Percentiles rank a stretch among this genome's conserved stretches.
Evolutionary conservation across 2,329 filamentous ascomycete genomes (phyloP).

Genomic region (Huntiella decipiens): DNA sequence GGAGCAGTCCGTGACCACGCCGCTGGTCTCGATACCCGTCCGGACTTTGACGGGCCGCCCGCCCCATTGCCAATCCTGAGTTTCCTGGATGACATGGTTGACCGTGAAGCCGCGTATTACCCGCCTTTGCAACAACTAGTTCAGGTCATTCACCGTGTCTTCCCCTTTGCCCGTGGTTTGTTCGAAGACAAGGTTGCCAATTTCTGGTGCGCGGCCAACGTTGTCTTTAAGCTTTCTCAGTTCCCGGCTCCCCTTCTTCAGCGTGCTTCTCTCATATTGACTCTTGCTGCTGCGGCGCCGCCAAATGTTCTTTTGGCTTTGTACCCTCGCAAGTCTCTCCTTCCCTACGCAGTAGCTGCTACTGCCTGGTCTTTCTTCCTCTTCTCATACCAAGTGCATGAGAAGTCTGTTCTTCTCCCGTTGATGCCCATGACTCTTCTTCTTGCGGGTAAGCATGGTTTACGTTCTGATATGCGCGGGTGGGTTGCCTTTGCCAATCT

Average conservation of each 20-base stretch:
- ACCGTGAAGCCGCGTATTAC: conserved; percentile 51
- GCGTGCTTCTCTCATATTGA: conserved; percentile 53
- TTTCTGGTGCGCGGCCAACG: conserved; percentile 87
- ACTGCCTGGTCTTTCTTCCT: conserved; percentile 95
- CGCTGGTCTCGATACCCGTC: conserved; percentile 29
- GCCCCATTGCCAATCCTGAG: conserved; percentile 37
- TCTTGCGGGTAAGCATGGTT: conserved; percentile 56
- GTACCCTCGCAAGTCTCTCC: conserved; percentile 53
- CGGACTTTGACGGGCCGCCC: conserved; percentile 8
- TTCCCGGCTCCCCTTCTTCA: conserved; percentile 58
- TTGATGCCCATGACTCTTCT: conserved; percentile 85
- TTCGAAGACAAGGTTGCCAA: conserved; percentile 99
- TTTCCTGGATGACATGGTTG: conserved; percentile 36
- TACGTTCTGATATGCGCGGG: conserved; percentile 56
- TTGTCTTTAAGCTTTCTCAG: conserved; percentile 66
- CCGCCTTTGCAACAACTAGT: conserved; percentile 57
- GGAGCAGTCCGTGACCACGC: conserved; percentile 52
- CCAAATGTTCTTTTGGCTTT: conserved; percentile 65
- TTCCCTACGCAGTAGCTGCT: conserved; percentile 64
- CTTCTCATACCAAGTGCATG: conserved; percentile 94
- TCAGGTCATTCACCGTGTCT: conserved; percentile 80
- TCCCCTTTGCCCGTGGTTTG: conserved; percentile 84
- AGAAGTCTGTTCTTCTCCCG: conserved; percentile 88
- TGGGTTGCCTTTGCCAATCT: conserved; percentile 97
- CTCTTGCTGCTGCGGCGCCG: conserved; percentile 55